Conservation (phyloP, 805 yeast species). For the Cyberlindnera saturnus region DNA sequence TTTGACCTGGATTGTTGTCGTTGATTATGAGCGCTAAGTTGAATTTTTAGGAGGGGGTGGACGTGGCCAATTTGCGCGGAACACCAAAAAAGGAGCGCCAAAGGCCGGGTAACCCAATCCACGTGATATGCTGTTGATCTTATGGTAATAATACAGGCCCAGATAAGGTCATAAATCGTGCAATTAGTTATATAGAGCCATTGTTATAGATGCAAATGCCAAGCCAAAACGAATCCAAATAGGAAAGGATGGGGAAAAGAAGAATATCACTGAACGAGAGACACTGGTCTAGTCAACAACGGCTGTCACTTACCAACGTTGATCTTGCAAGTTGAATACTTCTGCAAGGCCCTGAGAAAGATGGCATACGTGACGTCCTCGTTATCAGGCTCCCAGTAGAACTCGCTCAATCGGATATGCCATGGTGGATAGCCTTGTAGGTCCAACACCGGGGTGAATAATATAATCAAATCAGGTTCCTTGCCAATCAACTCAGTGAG, state of each 20-base stretch:
- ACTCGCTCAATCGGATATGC: slow-evolving; percentile 88
- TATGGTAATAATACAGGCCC: no score
- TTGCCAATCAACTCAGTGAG: slow-evolving; percentile 68
- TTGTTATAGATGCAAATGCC: background rate
- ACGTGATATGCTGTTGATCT: background rate
- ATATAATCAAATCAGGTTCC: slow-evolving; percentile 87
- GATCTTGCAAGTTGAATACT: slow-evolving; percentile 73
- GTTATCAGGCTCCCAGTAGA: slow-evolving; percentile 88
- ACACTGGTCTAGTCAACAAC: background rate
- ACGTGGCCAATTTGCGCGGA: slow-evolving; percentile 9
- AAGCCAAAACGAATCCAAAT: no score
- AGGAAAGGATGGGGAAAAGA: no score
- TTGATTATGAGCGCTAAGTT: slow-evolving; percentile 3
- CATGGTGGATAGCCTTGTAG: slow-evolving; percentile 97
- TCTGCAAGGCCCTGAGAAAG: slow-evolving; percentile 70
- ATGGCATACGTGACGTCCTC: slow-evolving; percentile 76
- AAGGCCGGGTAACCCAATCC: slow-evolving; percentile 5
- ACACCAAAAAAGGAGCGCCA: background rate
- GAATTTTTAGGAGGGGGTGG: slow-evolving; percentile 13
- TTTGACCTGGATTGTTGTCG: background rate
- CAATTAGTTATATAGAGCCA: slow-evolving; percentile 1
- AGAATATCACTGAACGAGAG: background rate
- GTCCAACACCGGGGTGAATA: slow-evolving; percentile 83
- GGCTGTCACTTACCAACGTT: slow-evolving; percentile 70
- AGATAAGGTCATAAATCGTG: slow-evolving; percentile 1